phyloP scores from a whole-genome alignment of 768 basidiomycete genomes.

The Daedaleopsis sinensis region DNA sequence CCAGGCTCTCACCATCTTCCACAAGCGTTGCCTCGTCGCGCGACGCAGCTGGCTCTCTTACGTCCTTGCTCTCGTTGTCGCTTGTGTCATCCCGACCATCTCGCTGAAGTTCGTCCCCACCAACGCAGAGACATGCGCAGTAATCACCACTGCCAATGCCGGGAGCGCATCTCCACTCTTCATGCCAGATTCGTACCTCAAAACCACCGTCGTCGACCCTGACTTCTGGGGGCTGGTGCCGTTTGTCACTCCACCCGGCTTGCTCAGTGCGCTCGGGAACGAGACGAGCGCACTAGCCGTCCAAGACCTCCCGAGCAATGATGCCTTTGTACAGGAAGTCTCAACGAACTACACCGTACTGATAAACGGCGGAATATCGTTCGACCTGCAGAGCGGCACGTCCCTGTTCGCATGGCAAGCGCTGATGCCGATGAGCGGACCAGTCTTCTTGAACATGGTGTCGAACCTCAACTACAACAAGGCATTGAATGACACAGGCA shows the following conservation, averaged over 20 bases:
- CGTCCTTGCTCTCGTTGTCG: not conserved
- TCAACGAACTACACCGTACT: slow-evolving; percentile 54
- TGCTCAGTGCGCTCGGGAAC: slow-evolving; percentile 27
- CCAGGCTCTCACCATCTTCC: slow-evolving; percentile 74
- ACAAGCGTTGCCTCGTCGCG: slow-evolving; percentile 66
- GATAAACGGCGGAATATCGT: slow-evolving; percentile 66
- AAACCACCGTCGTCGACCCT: not conserved
- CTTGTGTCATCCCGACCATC: not conserved
- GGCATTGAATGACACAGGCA: slow-evolving; percentile 56
- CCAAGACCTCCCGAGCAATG: slow-evolving; percentile 51
- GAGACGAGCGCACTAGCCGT: slow-evolving; percentile 64
- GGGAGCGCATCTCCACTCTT: not conserved
- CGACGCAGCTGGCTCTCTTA: slow-evolving; percentile 29
- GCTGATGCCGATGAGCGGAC: slow-evolving; percentile 57
- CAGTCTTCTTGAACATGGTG: slow-evolving; percentile 65
- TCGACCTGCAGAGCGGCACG: slow-evolving; percentile 51
- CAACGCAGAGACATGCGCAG: not conserved
- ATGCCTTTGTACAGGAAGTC: slow-evolving; percentile 59
- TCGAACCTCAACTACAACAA: slow-evolving; percentile 68
- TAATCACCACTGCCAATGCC: not conserved
- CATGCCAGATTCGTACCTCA: not conserved
- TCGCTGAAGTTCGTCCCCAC: not conserved
- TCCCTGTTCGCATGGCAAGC: slow-evolving; percentile 76
- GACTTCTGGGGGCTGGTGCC: not conserved
- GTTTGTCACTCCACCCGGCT: not conserved